A percentile compares a stretch with the other conserved stretches of the same genome.
Conservation (phyloP, 768 basidiomycete genomes). For the Cystofilobasidium capitatum region DNA sequence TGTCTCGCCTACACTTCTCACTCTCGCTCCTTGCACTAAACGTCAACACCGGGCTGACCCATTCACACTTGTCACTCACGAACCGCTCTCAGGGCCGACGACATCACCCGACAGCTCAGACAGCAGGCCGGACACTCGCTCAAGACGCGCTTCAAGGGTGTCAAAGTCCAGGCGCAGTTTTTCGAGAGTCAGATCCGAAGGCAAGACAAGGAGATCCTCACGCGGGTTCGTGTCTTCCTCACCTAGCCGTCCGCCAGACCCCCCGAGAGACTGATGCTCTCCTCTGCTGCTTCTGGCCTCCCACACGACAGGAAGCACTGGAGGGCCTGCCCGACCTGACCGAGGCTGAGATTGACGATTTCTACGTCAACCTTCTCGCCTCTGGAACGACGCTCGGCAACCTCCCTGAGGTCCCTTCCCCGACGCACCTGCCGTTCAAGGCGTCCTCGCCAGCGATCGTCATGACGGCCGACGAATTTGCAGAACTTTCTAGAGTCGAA, state of each 20-base stretch:
- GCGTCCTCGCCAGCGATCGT: not conserved
- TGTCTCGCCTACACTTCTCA: not conserved
- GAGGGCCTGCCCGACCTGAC: conserved; percentile 14
- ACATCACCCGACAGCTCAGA: not conserved
- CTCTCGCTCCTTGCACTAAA: no score
- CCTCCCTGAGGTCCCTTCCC: conserved; percentile 9
- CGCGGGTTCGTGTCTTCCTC: not conserved
- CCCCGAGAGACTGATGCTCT: not conserved
- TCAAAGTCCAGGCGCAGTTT: conserved; percentile 1
- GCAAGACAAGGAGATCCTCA: conserved; percentile 6
- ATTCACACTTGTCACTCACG: no score
- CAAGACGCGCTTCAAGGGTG: conserved; percentile 11
- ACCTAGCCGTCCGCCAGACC: not conserved
- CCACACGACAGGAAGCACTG: not conserved
- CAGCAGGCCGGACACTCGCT: not conserved
- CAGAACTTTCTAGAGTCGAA: not conserved
- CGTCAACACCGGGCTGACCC: no score
- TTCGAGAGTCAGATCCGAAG: conserved; percentile 2
- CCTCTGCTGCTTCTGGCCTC: not conserved
- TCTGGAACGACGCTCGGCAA: conserved; percentile 25
- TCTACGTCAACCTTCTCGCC: conserved; percentile 24
- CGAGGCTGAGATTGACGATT: conserved; percentile 25
- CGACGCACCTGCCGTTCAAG: not conserved
- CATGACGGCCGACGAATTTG: not conserved
- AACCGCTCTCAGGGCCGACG: conserved; percentile 5